Base-by-base conservation (phyloP, 371 early-diverging fungal genomes). In the Fennellomyces sp. region DNA sequence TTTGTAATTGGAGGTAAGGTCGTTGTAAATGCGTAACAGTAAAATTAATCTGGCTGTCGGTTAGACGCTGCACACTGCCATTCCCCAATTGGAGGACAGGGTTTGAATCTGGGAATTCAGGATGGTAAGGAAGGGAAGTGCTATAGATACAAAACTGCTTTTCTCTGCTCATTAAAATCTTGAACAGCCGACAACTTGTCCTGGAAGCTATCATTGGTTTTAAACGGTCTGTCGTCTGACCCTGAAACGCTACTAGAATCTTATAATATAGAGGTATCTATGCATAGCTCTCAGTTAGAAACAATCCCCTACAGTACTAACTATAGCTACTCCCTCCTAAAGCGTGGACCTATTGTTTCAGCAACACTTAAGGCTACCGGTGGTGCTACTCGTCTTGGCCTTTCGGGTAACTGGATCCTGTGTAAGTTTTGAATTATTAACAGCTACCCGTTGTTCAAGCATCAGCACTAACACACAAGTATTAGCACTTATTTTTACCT, bases 11-110 rank as follows among this genome's bases (percentile, higher is more conserved):
- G 80, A 63, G 80, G 80, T 76, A 65, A n/a, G n/a, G n/a, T n/a
- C n/a, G n/a, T n/a, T n/a, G n/a, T n/a, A n/a, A n/a, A n/a, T n/a
- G n/a, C n/a, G n/a, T n/a, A n/a, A n/a, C n/a, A n/a, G n/a, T n/a
- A 30, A 30, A 15, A 19, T 25, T 45, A 45, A 1, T 21, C 8
- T 45, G 12, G 7, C n/a, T 41, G 2, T 41, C n/a, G n/a, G n/a
- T 41, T 51, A 66, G 80, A 80, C 65, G 63, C 80, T 45, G 75
- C 77, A 3, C 80, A 80, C 38, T 80, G 79, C 26, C 79, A 78
- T 50, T 75, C 75, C 0, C 79, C 79, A 25, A 63, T 60, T 15
- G 79, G 75, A 27, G 62, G 58, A 6, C 78, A 77, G 60, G 79
- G 79, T 7, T 63, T 78, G 69, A 78, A 78, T 30, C 15, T 78